These are phyloP conservation scores for Cunninghamia lanceolata DNA, from an alignment of 75 land plant species.

Conservation along the genomic window DNA sequence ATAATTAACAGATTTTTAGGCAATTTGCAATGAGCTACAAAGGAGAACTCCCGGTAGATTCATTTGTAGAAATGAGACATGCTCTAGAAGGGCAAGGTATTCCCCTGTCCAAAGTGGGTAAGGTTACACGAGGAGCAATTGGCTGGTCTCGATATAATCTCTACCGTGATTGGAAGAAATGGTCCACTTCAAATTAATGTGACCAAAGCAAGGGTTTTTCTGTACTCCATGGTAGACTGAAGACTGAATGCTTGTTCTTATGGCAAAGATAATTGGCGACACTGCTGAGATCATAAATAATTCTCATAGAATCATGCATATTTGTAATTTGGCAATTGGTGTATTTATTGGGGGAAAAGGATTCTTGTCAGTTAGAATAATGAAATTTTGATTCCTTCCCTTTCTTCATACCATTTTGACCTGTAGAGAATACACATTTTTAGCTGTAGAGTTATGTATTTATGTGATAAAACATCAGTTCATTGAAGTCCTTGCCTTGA, in stretches of 20 bases:
- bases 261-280: background rate
- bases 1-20: constrained; percentile 8
- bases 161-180: constrained; percentile 14
- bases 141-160: constrained; percentile 15
- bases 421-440: too few relatives aligned
- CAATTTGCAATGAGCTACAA: constrained; percentile 9
- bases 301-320: background rate
- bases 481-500: background rate
- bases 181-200: constrained; percentile 12
- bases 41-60: constrained; percentile 1
- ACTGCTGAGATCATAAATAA: background rate
- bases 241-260: background rate
- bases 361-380: background rate
- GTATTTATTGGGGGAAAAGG: background rate
- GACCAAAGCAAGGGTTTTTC: background rate
- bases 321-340: background rate
- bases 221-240: background rate
- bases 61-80: constrained; percentile 4
- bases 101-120: background rate
- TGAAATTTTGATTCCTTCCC: background rate
- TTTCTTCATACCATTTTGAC: background rate
- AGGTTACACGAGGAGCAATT: constrained; percentile 2
- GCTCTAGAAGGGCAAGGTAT: constrained; percentile 13
- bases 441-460: background rate
- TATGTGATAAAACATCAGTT: background rate